Evolutionary conservation across 805 yeast genomes (phyloP), one percentile per base, ranked within the genome.

Genomic region (Wickerhamiella azymoides): DNA sequence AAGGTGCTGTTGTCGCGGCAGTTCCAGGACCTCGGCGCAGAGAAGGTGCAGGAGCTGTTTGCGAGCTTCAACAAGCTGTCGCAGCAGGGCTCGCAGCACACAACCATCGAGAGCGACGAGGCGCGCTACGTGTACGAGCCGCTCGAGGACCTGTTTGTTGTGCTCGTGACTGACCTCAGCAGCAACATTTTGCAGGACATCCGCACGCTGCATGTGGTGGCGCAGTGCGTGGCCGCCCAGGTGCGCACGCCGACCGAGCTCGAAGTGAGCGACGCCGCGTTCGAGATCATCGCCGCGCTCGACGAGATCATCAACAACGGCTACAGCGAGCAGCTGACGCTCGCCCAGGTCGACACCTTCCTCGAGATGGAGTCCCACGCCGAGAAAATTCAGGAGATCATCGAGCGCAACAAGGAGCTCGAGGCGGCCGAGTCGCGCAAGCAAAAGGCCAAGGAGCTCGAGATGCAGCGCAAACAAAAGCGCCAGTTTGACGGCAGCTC

Each of bases 331-430:
- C 82, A 85, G 63, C 68, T 89, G 53, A 76, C 92, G 0, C 62
- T 80, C 52, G 63, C 78, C 49, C 97, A 92, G 67, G 82, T 92
- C 52, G 77, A 76, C 62, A 84, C 93, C 10, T 89, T 84, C 65
- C 70, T 92, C 68, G 89, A 85, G 61, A 89, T 92, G 97, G 97
- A 92, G 66, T 83, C 94, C 36, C 96, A 92, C 62, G 98, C 92
- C 66, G 99, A 92, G 67, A 89, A 84, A 70, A 89, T 93, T 60
- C 97, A 92, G 70, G 96, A 92, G 62, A 88, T 92, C 62, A 92
- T 92, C 57, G 97, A 85, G 66, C 79, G 88, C 63, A 92, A 92
- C 70, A 92, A 92, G 67, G 98, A 92, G 67, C 68, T 84, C 57
- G 98, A 89, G 65, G 98, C 98, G 36, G 79, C 84, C 46, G 98